phyloP scores from a whole-genome alignment of 805 yeast species.

The Myxozyma udenii region DNA sequence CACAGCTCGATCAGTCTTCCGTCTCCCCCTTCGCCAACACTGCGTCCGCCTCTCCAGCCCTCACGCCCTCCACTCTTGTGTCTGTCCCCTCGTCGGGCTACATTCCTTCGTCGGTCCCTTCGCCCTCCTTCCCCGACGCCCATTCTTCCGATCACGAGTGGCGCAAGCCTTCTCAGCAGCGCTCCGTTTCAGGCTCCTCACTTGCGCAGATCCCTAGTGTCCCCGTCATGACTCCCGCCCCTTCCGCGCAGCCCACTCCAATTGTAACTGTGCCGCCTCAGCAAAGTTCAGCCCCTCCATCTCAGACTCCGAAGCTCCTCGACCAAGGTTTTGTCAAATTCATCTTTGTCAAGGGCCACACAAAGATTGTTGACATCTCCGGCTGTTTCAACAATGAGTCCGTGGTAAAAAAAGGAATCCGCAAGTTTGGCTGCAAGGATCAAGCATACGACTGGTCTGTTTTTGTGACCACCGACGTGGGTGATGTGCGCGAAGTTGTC shows the following conservation, averaged over 20 bases:
- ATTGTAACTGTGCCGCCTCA: neutral
- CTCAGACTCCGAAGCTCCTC: slow-evolving; percentile 11
- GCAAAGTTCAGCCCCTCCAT: slow-evolving; percentile 2
- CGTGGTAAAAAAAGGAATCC: slow-evolving; percentile 66
- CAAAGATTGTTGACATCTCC: slow-evolving; percentile 63
- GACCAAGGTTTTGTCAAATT: slow-evolving; percentile 49
- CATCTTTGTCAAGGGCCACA: slow-evolving; percentile 70
- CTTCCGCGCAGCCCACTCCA: slow-evolving; percentile 3
- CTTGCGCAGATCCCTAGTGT: neutral
- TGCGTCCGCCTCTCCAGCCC: slow-evolving; percentile 2
- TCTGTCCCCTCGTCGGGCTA: slow-evolving; percentile 7
- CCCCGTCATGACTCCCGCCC: slow-evolving; percentile 5
- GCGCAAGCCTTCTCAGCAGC: neutral
- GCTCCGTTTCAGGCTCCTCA: neutral
- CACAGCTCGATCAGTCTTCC: slow-evolving; percentile 26
- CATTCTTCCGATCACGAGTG: neutral
- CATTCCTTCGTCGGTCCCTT: slow-evolving; percentile 10
- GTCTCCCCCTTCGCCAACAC: slow-evolving; percentile 27
- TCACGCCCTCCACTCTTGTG: neutral
- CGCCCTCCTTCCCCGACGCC: slow-evolving; percentile 11
- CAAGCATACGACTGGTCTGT: slow-evolving; percentile 36
- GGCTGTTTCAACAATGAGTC: slow-evolving; percentile 81
- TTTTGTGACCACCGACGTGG: slow-evolving; percentile 63
- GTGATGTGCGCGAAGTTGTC: slow-evolving; percentile 51
- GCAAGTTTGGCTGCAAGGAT: slow-evolving; percentile 43